Evolutionary conservation across 345 rosid species (phyloP).

Genomic region (Gossypium herbaceum): DNA sequence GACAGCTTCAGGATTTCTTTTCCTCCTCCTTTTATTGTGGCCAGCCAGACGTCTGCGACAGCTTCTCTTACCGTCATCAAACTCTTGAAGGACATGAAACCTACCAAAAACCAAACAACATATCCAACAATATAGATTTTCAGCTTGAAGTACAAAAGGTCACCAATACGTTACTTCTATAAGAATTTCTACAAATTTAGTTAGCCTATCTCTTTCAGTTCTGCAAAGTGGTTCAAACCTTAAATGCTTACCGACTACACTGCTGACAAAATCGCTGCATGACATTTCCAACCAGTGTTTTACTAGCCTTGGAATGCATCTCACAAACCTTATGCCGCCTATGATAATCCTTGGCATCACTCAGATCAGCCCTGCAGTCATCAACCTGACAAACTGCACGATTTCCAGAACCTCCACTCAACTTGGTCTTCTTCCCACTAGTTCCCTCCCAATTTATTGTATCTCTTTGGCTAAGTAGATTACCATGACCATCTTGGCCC

Average conservation of each 20-base stretch:
- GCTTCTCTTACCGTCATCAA: conserved; percentile 98
- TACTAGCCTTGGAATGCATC: conserved; percentile 89
- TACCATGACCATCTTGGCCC: conserved; percentile 53
- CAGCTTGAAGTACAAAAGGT: neutral
- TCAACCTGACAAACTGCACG: conserved; percentile 92
- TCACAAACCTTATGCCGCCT: conserved; percentile 95
- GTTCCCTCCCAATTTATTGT: conserved; percentile 36
- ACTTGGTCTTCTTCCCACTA: conserved; percentile 66
- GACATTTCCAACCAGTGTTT: conserved; percentile 73
- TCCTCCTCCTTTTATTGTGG: conserved; percentile 94
- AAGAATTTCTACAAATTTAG: neutral
- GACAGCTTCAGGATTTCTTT: conserved; percentile 72
- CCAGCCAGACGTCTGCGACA: conserved; percentile 99
- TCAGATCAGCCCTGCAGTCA: conserved; percentile 90
- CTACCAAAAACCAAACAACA: conserved; percentile 34
- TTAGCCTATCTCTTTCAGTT: neutral
- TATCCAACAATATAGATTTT: conserved; percentile 1
- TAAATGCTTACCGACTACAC: conserved; percentile 79
- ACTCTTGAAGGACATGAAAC: conserved; percentile 96
- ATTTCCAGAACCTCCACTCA: conserved; percentile 45
- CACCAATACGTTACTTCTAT: neutral
- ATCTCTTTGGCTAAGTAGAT: conserved; percentile 38
- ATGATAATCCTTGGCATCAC: conserved; percentile 90
- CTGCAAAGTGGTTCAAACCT: neutral
- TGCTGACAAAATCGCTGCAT: conserved; percentile 99